Base-by-base conservation (phyloP, 2,329 filamentous ascomycete genomes). In the Ceratocystis variospora region DNA sequence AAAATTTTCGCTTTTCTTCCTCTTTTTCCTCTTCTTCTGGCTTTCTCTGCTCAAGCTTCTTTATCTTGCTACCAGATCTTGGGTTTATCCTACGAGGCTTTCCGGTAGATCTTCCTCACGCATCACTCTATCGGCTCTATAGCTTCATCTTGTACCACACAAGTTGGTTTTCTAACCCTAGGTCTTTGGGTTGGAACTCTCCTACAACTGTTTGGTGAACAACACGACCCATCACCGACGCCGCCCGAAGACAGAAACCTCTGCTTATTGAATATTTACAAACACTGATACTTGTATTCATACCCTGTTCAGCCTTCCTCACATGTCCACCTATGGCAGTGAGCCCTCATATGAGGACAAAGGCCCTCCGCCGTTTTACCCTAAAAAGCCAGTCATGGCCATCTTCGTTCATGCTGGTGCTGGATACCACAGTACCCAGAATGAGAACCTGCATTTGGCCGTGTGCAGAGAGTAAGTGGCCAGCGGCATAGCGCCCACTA, bases 321-420 rank as follows among this genome's bases (percentile, higher is more conserved):
- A 25, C 25, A 65, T 65, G 64, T 65, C 64, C 22, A 46, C 28
- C 25, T 59, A 50, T 33, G 33, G n/a, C n/a, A 61, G 57, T 31
- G 64, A 48, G 6, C 31, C 55, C 28, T 65, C 57, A 5, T 50
- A 37, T 37, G 55, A 48, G 17, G 50, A 55, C 8, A 48, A 45
- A 44, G 57, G 45, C 44, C 53, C 53, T 59, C 28, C 53, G 28
- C 33, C 17, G 25, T 37, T 33, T 17, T 33, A 59, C 31, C 46
- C 62, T 41, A 55, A 22, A 25, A 76, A 75, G 63, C 72, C 70
- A 55, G 69, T 85, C 8, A 85, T 85, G 67, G 91, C 90, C 68
- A 93, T 99, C 64, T 97, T 96, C 75, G 87, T 99, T 57, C 94
- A 99, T 75, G 94, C 93, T 46, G 94, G 94, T 44, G 94, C 94